These are phyloP conservation scores for Aspergillus tamarii DNA, from an alignment of 2,329 filamentous ascomycete genomes.

Conservation along the genomic window DNA sequence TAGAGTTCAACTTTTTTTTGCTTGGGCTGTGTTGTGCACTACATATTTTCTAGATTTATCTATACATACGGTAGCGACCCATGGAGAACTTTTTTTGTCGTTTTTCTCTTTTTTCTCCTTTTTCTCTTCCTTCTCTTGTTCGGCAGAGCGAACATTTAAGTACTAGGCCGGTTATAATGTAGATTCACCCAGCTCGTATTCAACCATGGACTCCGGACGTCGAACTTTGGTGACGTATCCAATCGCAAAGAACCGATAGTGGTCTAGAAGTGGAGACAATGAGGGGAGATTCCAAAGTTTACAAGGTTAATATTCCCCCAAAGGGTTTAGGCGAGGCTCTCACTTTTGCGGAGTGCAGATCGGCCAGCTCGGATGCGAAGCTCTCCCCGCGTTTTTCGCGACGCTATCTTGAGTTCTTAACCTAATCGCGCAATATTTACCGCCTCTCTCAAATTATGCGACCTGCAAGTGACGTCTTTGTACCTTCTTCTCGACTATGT, in stretches of 20 bases:
- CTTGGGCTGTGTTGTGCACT: too few relatives aligned
- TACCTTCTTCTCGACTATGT: not conserved
- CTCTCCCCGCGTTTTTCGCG: not conserved
- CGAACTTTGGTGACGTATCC: not conserved
- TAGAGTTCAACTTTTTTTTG: too few relatives aligned
- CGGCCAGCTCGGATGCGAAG: not conserved
- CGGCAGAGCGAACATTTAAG: too few relatives aligned
- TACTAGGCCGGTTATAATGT: too few relatives aligned
- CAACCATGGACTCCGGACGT: too few relatives aligned
- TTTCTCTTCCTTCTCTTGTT: too few relatives aligned
- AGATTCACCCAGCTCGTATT: too few relatives aligned
- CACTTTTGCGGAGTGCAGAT: not conserved
- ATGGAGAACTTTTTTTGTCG: too few relatives aligned
- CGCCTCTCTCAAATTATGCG: constrained; percentile 24
- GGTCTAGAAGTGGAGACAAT: not conserved
- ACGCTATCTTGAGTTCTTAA: not conserved
- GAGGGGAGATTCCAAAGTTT: not conserved
- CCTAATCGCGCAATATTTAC: not conserved
- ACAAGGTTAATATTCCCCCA: not conserved
- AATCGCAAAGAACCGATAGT: not conserved
- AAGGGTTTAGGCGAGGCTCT: not conserved
- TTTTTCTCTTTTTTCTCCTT: too few relatives aligned
- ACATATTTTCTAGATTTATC: too few relatives aligned
- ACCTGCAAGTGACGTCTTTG: not conserved
- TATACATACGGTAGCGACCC: too few relatives aligned